Evolutionary conservation across 2,329 filamentous ascomycete genomes (phyloP).

Genomic region (Fusarium sacchari): DNA sequence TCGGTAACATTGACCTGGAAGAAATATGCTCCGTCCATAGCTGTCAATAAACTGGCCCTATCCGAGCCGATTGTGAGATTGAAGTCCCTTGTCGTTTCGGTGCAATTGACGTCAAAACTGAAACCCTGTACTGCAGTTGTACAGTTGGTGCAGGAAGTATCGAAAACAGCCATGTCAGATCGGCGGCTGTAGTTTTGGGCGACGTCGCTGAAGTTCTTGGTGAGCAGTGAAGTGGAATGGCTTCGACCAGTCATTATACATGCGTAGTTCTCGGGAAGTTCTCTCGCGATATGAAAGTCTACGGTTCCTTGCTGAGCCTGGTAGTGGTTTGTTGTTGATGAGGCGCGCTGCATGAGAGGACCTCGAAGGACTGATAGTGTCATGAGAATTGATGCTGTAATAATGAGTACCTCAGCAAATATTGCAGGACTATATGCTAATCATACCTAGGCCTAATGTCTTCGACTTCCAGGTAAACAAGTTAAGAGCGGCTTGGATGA

Average conservation of each 20-base stretch:
- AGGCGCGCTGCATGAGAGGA: constrained; percentile 33
- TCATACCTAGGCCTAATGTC: constrained; percentile 28
- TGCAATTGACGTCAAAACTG: constrained; percentile 34
- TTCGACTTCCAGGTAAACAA: constrained; percentile 29
- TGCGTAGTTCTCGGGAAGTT: constrained; percentile 27
- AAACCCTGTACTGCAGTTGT: constrained; percentile 23
- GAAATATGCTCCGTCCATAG: constrained; percentile 15
- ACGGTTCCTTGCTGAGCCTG: constrained; percentile 1
- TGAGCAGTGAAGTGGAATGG: constrained; percentile 23
- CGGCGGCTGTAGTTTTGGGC: constrained; percentile 33
- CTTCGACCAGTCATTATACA: constrained; percentile 30
- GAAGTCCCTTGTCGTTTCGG: constrained; percentile 11
- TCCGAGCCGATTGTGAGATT: constrained; percentile 3
- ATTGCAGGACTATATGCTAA: neutral
- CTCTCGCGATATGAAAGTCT: constrained; percentile 32
- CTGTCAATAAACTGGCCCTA: neutral
- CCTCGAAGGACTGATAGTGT: constrained; percentile 34
- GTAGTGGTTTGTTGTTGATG: constrained; percentile 26
- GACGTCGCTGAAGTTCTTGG: constrained; percentile 33
- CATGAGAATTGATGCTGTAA: constrained; percentile 30
- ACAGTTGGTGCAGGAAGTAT: constrained; percentile 28
- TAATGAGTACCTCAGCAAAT: accelerated
- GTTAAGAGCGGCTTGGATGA: constrained; percentile 25
- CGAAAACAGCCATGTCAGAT: constrained; percentile 19
- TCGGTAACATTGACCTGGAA: constrained; percentile 35